A percentile compares a stretch with the other conserved stretches of the same genome.
Evolutionary conservation across 2,329 filamentous ascomycete species (phyloP).

Genomic region (Fusarium aywerte): DNA sequence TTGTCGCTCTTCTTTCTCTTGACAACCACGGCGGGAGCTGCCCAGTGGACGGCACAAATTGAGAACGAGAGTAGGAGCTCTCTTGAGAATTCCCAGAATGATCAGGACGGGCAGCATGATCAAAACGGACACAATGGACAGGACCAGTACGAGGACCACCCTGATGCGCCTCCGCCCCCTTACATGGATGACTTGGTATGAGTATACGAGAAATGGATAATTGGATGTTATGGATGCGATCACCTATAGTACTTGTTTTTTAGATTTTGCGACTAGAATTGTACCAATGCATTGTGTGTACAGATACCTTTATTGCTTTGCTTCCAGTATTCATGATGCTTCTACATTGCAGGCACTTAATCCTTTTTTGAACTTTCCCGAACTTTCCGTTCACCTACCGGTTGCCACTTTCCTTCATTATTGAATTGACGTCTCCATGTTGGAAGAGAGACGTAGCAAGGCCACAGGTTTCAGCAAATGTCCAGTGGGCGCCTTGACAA

Average conservation of each 20-base stretch:
- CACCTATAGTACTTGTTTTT: neutral
- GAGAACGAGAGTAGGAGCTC: constrained; percentile 65
- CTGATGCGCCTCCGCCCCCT: constrained; percentile 43
- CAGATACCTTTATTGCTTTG: neutral
- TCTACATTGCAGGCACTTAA: neutral
- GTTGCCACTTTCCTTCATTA: too few relatives aligned
- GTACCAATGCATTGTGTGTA: neutral
- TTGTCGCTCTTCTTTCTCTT: constrained; percentile 95
- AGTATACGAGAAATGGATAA: neutral
- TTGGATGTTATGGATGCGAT: neutral
- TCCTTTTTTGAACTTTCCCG: too few relatives aligned
- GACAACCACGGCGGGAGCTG: constrained; percentile 85
- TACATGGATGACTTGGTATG: constrained; percentile 47
- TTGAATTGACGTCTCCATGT: too few relatives aligned
- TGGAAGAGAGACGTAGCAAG: neutral
- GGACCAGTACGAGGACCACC: constrained; percentile 28
- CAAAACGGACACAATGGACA: constrained; percentile 5
- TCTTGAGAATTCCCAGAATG: constrained; percentile 18
- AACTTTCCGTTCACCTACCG: too few relatives aligned
- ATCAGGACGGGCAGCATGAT: constrained; percentile 11
- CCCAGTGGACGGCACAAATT: constrained; percentile 84
- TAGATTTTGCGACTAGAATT: neutral
- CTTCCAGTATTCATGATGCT: neutral
- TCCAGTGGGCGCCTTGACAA: neutral
- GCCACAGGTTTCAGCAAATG: neutral